Conservation (phyloP, 441 rosid genomes). For the Oxalis stricta region DNA sequence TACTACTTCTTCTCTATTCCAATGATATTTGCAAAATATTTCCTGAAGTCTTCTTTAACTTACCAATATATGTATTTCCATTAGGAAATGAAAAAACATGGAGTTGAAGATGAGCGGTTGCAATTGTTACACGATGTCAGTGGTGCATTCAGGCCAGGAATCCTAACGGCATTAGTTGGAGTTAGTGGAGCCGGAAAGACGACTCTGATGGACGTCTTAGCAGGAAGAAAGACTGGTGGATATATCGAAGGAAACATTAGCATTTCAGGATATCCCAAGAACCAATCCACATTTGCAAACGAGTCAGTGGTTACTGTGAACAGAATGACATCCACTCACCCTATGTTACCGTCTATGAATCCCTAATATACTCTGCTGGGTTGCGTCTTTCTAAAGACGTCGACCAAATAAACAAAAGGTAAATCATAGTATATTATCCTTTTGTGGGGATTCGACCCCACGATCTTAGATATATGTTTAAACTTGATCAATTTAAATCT, state of each 20-base stretch:
- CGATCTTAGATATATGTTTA: too few relatives aligned
- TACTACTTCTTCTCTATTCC: neutral
- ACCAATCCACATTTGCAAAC: slow-evolving; percentile 18
- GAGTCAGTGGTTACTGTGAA: slow-evolving; percentile 19
- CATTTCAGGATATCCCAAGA: slow-evolving; percentile 19
- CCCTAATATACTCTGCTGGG: slow-evolving; percentile 18
- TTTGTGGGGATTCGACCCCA: too few relatives aligned
- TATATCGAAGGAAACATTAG: slow-evolving; percentile 16
- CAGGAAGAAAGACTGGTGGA: slow-evolving; percentile 22
- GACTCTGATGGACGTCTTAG: slow-evolving; percentile 19
- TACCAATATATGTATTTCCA: neutral
- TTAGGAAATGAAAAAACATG: neutral
- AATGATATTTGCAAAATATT: neutral
- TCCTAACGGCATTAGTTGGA: slow-evolving; percentile 18
- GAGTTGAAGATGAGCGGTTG: slow-evolving; percentile 9
- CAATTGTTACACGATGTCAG: slow-evolving; percentile 16
- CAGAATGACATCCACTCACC: slow-evolving; percentile 11
- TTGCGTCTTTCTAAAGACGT: slow-evolving; percentile 14
- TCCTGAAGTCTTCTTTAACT: neutral
- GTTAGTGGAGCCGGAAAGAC: slow-evolving; percentile 25
- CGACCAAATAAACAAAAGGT: too few relatives aligned
- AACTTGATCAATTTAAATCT: too few relatives aligned
- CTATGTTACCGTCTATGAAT: slow-evolving; percentile 16
- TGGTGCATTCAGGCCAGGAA: slow-evolving; percentile 18
- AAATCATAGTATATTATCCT: too few relatives aligned